Base-by-base conservation (phyloP, 2,329 filamentous ascomycete genomes). In the Apiospora rasikravindrae region DNA sequence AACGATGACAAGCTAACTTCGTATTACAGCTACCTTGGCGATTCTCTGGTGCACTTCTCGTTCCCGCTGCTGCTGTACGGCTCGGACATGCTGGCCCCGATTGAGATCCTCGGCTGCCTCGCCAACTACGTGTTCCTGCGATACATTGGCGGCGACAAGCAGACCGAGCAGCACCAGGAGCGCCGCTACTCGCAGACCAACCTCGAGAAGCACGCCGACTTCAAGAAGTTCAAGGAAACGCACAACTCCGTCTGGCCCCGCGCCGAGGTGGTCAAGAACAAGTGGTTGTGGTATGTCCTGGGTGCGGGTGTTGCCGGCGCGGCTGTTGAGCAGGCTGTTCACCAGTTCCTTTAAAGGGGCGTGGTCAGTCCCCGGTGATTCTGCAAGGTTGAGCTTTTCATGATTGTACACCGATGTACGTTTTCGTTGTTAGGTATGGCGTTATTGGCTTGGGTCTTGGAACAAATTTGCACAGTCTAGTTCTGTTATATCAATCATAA, bases 161-260 rank as follows among this genome's bases (percentile, higher is more conserved):
- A 88, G 77, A 89, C 86, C 45, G 88, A 90, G 75, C 81, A 81
- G 29, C 82, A 81, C 71, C 88, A 90, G 77, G 83, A 84, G 70
- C 82, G 85, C 69, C 84, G 88, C 5, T 91, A 91, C 76, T 83
- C 83, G 26, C 82, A 83, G 51, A 83, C 85, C 19, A 84, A 86
- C 72, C 83, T 84, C 6, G 78, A 83, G 67, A 91, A 91, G 78
- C 84, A 87, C 69, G 80, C 83, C 61, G 85, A 91, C 74, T 81
- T 91, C 26, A 81, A 86, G 76, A 78, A 84, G 70, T 91, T 87
- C 82, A 83, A 84, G 69, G 74, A 79, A 29, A 84, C 88, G 76
- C 89, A 89, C 79, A 90, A 91, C 75, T 86, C 87, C 51, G 89
- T 91, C 80, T 91, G 89, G 89, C 89, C 89, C 1, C 81, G 81